Evolutionary conservation across 163 green algal genomes (phyloP), one percentile per base, ranked within the genome.

Genomic region (Coccomyxa subellipsoidea): DNA sequence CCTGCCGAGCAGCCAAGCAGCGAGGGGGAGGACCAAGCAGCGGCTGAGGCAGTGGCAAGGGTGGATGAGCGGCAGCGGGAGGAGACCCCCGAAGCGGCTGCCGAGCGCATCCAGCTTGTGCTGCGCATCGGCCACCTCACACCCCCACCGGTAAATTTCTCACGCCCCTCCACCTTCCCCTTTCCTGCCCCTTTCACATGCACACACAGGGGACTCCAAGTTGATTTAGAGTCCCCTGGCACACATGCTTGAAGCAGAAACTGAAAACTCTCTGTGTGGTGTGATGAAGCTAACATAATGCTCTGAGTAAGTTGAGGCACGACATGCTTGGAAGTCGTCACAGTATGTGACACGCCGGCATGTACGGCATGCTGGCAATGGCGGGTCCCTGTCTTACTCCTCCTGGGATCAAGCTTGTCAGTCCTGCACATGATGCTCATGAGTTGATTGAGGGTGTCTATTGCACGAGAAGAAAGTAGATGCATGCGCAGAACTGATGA

Each of bases 111-210:
- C 66, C 66, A 73, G 66, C 66, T 73, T 7, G 66, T 73, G 66
- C 66, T 73, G 66, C 66, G 66, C 29, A 73, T 73, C 66, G 66
- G 66, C 66, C 66, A 34, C 7, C n/a, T 73, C 66, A 73, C 66
- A 18, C 66, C 66, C 15, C 29, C 27, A 7, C 66, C 21, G 66
- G 66, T 73, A n/a, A 66, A 12, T 18, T 66, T 12, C 47, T 18
- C 47, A 12, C 18, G 18, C 12, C 47, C 47, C 18, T 18, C 12
- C 18, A 29, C 47, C 47, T 18, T 66, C 47, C 18, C 12, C 18
- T 29, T 66, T 29, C 12, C 18, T 66, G 12, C 12, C 12, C 12
- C 47, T 18, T 12, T 66, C 12, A 66, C 47, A 29, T 12, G 12
- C 12, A 12, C 12, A 12, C 18, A 66, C 47, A 12, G 12, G 12